Evolutionary conservation across 2,329 filamentous ascomycete species (phyloP).

Genomic region (Apiospora pterosperma): DNA sequence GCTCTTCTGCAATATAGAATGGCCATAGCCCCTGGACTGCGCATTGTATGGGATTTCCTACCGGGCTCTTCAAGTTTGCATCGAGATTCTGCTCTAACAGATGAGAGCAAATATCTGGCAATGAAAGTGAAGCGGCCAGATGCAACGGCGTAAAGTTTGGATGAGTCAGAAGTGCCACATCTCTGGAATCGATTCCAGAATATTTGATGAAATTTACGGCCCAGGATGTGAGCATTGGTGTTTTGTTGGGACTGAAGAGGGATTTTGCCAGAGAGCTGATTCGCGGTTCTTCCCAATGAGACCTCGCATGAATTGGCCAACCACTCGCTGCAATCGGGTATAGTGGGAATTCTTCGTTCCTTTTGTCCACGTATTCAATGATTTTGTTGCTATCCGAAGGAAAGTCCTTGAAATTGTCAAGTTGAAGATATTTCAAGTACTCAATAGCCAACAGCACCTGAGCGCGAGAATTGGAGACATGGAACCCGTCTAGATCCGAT

Average conservation of each 20-base stretch:
- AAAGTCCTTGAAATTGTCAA: constrained; percentile 10
- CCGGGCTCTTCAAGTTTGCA: background rate
- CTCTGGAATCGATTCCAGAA: background rate
- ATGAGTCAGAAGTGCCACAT: background rate
- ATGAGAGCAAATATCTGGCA: background rate
- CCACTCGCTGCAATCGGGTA: background rate
- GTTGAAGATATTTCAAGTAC: constrained; percentile 14
- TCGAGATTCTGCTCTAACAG: background rate
- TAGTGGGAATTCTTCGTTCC: background rate
- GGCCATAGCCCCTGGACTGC: background rate
- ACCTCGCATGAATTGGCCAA: background rate
- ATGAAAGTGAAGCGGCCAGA: background rate
- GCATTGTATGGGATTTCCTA: background rate
- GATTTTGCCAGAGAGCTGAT: background rate
- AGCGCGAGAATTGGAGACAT: constrained; percentile 8
- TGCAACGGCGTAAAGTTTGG: background rate
- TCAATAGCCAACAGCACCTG: background rate
- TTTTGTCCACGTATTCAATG: background rate
- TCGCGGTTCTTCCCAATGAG: background rate
- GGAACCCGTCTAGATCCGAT: constrained; percentile 7
- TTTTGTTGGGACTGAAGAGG: background rate
- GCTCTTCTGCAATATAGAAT: background rate
- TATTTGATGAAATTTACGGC: background rate
- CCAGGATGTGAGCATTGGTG: background rate
- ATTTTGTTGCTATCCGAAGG: background rate